phyloP scores from a whole-genome alignment of 257 asterid genomes.

The Rauvolfia tetraphylla region DNA sequence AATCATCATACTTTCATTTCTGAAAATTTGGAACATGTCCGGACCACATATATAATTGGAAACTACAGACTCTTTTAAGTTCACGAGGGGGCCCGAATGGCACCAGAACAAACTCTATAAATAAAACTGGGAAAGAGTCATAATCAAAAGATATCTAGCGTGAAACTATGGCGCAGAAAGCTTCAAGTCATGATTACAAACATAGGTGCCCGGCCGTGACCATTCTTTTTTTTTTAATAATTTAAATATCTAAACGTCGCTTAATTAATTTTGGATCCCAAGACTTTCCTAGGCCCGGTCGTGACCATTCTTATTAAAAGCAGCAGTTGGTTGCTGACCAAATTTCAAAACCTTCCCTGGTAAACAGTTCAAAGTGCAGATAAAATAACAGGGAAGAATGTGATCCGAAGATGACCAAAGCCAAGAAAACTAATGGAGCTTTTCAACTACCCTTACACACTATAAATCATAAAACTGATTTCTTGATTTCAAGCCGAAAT shows the following conservation, averaged over 20 bases:
- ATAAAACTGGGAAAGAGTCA: neutral
- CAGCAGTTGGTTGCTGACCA: constrained; percentile 2
- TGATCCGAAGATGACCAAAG: neutral
- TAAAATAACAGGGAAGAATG: neutral
- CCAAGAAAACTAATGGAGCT: neutral
- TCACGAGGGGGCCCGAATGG: constrained; percentile 7
- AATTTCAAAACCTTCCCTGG: neutral
- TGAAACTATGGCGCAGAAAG: constrained; percentile 35
- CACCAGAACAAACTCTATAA: neutral
- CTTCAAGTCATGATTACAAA: constrained; percentile 13
- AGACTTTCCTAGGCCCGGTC: no score
- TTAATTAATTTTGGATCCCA: no score
- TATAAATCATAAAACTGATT: neutral
- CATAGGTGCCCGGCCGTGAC: constrained; percentile 12
- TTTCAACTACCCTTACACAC: no score
- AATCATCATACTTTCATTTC: constrained; percentile 8
- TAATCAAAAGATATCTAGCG: constrained; percentile 27
- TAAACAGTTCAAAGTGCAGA: neutral
- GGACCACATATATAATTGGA: constrained; percentile 5
- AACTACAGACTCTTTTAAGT: constrained; percentile 7
- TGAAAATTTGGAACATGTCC: constrained; percentile 19
- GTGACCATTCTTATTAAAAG: constrained; percentile 1
- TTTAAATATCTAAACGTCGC: no score
- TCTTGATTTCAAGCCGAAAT: neutral
- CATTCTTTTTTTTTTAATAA: constrained; percentile 1